These are phyloP conservation scores for Lasiodiplodia theobromae DNA, from an alignment of 2,329 filamentous ascomycete species.

Conservation along the genomic window DNA sequence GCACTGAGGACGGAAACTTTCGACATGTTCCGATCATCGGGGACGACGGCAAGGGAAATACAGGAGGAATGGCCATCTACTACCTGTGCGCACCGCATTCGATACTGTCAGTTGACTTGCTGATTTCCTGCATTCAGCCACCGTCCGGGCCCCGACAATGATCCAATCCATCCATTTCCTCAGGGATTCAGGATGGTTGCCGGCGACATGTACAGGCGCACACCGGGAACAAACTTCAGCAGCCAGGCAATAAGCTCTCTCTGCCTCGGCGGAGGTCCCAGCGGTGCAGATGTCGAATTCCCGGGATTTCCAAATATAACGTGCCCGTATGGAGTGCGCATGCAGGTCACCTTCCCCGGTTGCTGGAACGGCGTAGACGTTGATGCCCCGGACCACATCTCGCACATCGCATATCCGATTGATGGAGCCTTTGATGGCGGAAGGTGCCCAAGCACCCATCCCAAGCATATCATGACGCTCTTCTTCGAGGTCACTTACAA, in stretches of 20 bases:
- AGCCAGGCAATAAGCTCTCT: constrained; percentile 64
- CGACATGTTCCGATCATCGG: constrained; percentile 67
- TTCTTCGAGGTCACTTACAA: constrained; percentile 67
- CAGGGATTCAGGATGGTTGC: constrained; percentile 73
- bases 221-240: constrained; percentile 61
- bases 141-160: constrained; percentile 61
- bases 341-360: constrained; percentile 75
- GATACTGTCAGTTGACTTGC: background rate
- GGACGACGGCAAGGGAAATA: constrained; percentile 49
- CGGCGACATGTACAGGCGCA: constrained; percentile 67
- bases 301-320: constrained; percentile 71
- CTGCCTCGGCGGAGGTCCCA: constrained; percentile 54
- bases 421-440: constrained; percentile 55
- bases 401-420: constrained; percentile 70
- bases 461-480: constrained; percentile 62
- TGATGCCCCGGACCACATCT: constrained; percentile 65
- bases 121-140: constrained; percentile 40
- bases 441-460: constrained; percentile 61
- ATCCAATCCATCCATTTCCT: constrained; percentile 74
- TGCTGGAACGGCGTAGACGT: constrained; percentile 71
- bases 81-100: constrained; percentile 59
- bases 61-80: constrained; percentile 76
- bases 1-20: constrained; percentile 66
- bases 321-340: constrained; percentile 66
- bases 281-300: background rate